Percentiles rank a stretch among this genome's conserved stretches.
Conservation (phyloP, 2,329 filamentous ascomycete species). For the Polychaeton citri region DNA sequence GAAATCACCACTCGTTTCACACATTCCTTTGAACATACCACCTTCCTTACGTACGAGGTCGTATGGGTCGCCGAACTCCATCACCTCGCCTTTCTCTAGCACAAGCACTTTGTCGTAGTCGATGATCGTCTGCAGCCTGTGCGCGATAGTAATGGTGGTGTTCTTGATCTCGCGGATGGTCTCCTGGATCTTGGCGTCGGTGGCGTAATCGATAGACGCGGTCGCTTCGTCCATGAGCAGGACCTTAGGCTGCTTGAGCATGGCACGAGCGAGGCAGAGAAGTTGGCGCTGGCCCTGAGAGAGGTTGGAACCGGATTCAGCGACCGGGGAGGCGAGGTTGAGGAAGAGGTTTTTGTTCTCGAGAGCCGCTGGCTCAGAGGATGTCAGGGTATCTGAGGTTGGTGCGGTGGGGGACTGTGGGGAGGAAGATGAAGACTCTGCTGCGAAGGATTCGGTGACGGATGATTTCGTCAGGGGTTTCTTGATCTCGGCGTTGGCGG, state of each 20-base stretch:
- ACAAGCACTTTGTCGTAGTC: constrained; percentile 98
- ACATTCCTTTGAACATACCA: constrained; percentile 55
- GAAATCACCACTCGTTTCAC: constrained; percentile 53
- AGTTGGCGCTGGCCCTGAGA: constrained; percentile 95
- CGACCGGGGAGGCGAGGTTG: constrained; percentile 68
- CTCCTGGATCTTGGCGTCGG: constrained; percentile 89
- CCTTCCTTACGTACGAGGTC: constrained; percentile 60
- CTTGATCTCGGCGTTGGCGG: constrained; percentile 9
- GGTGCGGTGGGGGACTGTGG: constrained; percentile 18
- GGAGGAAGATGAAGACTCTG: constrained; percentile 19
- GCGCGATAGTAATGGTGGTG: constrained; percentile 93
- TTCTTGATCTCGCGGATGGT: constrained; percentile 84
- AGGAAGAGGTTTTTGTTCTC: constrained; percentile 94
- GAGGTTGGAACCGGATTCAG: constrained; percentile 85
- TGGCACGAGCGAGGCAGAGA: constrained; percentile 79
- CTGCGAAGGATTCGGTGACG: constrained; percentile 12
- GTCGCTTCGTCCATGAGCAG: constrained; percentile 99
- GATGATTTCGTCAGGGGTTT: constrained; percentile 10
- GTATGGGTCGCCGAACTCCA: constrained; percentile 86
- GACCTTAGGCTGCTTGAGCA: constrained; percentile 82
- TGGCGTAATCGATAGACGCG: constrained; percentile 91
- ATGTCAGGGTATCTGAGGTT: constrained; percentile 5
- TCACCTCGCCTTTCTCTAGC: constrained; percentile 72
- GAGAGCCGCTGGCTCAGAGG: constrained; percentile 24
- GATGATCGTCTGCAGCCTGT: constrained; percentile 89